phyloP scores from a whole-genome alignment of 495 filamentous ascomycete species.

The Melanomma pulvis-pyrius region DNA sequence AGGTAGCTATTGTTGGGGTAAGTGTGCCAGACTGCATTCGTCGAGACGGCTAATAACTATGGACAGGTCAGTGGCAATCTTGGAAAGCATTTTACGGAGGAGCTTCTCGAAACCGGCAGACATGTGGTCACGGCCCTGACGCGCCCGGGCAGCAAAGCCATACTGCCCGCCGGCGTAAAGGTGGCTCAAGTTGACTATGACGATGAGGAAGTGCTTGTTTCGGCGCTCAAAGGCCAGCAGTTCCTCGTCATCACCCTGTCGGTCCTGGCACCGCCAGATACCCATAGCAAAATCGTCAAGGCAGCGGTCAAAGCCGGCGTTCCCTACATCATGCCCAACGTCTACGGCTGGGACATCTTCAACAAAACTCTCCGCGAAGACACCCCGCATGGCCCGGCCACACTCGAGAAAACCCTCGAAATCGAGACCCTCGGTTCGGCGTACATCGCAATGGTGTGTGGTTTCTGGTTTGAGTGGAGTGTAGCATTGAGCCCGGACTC shows the following conservation, averaged over 20 bases:
- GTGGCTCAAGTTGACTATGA: conserved; percentile 25
- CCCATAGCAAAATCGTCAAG: conserved; percentile 52
- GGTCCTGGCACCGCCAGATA: conserved; percentile 43
- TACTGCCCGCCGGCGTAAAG: conserved; percentile 14
- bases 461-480: conserved; percentile 61
- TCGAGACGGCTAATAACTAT: neutral
- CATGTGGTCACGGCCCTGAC: conserved; percentile 30
- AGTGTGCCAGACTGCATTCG: neutral
- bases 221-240: conserved; percentile 30
- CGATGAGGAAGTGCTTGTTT: neutral
- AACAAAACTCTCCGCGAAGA: conserved; percentile 47
- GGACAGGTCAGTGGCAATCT: conserved; percentile 24
- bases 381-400: conserved; percentile 10
- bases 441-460: conserved; percentile 36
- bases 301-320: conserved; percentile 62
- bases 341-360: conserved; percentile 50
- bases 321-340: conserved; percentile 60
- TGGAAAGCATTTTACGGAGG: conserved; percentile 14
- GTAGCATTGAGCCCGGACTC: conserved; percentile 38
- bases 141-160: conserved; percentile 16
- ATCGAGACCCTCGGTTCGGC: conserved; percentile 49
- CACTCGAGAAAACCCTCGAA: conserved; percentile 11
- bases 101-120: conserved; percentile 26
- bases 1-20: conserved; percentile 6
- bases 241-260: conserved; percentile 52